Evolutionary conservation across 441 rosid species (phyloP), one percentile per base, ranked within the genome.

Genomic region (Hypseocharis bilobata): DNA sequence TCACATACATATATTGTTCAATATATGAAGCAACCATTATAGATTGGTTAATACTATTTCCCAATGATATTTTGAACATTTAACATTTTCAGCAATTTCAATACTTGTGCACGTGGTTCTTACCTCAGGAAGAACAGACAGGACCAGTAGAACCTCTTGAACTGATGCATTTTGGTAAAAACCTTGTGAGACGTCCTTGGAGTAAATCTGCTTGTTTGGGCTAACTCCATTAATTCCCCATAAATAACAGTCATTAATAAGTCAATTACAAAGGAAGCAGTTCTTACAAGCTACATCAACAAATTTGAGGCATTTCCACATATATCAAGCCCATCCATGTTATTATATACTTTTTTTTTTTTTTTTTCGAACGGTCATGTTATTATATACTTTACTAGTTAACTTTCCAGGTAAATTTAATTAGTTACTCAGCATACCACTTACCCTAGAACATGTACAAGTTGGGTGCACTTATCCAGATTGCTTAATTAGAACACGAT

Each of bases 111-210:
- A 6, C 69, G 28, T 30, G 17, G 34, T 45, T 58, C 71, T 74
- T 65, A 88, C 98, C 94, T 92, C 96, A 13, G 87, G 75, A 74
- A 92, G 66, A 68, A 77, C 79, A 61, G 98, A 86, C 73, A 92
- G 87, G 65, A 84, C 38, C 14, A 86, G 88, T 34, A 86, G 76
- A 61, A 92, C 73, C 63, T 88, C 86, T 80, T 82, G 84, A 61
- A 81, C 84, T 51, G 91, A 80, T 65, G 84, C 80, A 73, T 85
- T 76, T 52, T 80, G 85, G 80, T 77, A 42, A 64, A 81, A 56
- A 63, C 68, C 59, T 11, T 77, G 73, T 20, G 84, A 76, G 19
- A 72, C 75, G 73, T 83, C 85, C 28, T 76, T 76, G 17, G 71
- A 44, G 62, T 81, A 62, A 30, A 47, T 66, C 40, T 63, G 71